These are phyloP conservation scores for Vanrija sp. DNA, from an alignment of 1,284 basidiomycete species.

Conservation along the genomic window DNA sequence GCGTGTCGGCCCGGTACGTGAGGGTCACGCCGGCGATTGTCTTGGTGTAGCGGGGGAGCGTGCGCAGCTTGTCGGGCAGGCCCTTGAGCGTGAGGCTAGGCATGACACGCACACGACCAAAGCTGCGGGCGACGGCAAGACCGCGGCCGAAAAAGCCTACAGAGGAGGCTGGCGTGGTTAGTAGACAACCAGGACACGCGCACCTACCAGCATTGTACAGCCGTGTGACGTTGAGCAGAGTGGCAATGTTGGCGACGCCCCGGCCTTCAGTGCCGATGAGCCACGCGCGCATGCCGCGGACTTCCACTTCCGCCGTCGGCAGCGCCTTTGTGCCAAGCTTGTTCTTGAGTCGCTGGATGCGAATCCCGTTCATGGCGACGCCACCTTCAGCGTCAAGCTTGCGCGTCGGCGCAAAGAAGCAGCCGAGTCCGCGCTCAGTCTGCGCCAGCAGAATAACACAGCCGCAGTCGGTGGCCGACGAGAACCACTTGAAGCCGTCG, in stretches of 20 bases:
- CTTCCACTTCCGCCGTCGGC: slow-evolving; percentile 71
- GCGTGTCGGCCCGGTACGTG: slow-evolving; percentile 62
- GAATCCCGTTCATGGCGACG: slow-evolving; percentile 60
- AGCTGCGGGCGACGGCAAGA: slow-evolving; percentile 62
- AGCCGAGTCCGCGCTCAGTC: slow-evolving; percentile 53
- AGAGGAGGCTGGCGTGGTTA: slow-evolving; percentile 48
- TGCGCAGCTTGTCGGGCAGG: slow-evolving; percentile 5
- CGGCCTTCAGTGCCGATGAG: slow-evolving; percentile 61
- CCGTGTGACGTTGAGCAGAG: slow-evolving; percentile 72
- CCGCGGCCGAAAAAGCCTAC: slow-evolving; percentile 61
- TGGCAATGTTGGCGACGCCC: slow-evolving; percentile 66
- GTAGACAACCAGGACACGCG: background rate
- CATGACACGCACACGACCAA: slow-evolving; percentile 56
- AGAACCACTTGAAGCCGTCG: slow-evolving; percentile 78
- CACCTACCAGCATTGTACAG: slow-evolving; percentile 50
- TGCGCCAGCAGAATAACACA: slow-evolving; percentile 11
- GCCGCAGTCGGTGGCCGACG: slow-evolving; percentile 64
- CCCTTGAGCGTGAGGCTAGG: slow-evolving; percentile 51
- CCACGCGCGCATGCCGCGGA: slow-evolving; percentile 62
- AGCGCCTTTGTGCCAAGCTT: slow-evolving; percentile 73
- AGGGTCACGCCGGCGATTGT: slow-evolving; percentile 60
- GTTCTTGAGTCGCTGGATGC: slow-evolving; percentile 69
- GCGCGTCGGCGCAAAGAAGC: slow-evolving; percentile 58
- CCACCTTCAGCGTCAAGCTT: slow-evolving; percentile 49
- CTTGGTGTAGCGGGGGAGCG: slow-evolving; percentile 52